Evolutionary conservation across 495 filamentous ascomycete genomes (phyloP), one percentile per base, ranked within the genome.

Genomic region (Neurospora intermedia): DNA sequence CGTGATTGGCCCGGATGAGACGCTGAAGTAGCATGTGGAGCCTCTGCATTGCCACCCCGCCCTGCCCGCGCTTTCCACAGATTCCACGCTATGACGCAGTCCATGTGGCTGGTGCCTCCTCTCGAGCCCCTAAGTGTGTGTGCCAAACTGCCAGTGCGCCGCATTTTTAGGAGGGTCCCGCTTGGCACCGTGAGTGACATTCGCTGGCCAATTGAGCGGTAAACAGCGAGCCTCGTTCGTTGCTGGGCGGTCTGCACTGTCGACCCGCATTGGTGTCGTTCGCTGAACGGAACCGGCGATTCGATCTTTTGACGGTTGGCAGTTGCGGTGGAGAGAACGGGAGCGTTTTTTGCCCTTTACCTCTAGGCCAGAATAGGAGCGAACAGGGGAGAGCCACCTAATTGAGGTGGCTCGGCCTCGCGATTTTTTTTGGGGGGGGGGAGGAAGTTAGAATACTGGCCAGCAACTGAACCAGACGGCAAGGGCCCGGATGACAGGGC

Each of bases 41-140:
- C 70, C 54, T 35, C 54, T 66, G 27, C 54, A 35, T 66, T 66
- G 54, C 54, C 54, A 66, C 54, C 27, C 54, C 54, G 54, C 54
- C 54, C 54, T 66, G 54, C 54, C 54, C 54, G 54, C 54, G 54
- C 54, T 66, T 62, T 62, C 54, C 54, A 62, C 27, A 3, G 54
- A 35, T 62, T 66, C 54, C 54, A 66, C 54, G 74, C 62, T 69
- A 76, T 76, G 75, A 76, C 75, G 75, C 75, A 75, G 62, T 16
- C 0, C 16, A n/a, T 77, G 75, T 75, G 75, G 75, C 74, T 77
- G 62, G 72, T 75, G 75, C 41, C 10, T 9, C 70, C 70, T n/a
- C 20, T 40, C 40, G 40, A 11, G 0, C 40, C 40, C 11, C 11
- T 16, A 35, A 35, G 23, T 38, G 40, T 71, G 41, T 43, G 35